phyloP scores from a whole-genome alignment of 371 early-diverging fungal genomes.

The Gilbertella persicaria region DNA sequence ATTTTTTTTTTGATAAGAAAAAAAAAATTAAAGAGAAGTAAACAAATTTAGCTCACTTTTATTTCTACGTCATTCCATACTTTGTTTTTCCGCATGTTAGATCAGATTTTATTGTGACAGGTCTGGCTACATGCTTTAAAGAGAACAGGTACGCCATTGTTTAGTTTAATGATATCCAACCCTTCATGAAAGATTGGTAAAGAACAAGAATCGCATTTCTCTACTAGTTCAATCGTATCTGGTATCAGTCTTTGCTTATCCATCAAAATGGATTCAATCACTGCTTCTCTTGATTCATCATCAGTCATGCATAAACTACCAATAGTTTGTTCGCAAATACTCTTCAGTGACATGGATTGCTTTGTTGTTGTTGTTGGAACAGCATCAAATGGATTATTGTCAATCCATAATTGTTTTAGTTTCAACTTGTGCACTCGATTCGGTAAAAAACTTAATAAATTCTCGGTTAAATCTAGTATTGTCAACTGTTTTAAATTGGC shows the following conservation, averaged over 20 bases:
- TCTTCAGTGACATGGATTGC: constrained; percentile 7
- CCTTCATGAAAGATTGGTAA: not conserved
- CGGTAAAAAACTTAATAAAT: constrained; percentile 54
- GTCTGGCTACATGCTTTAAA: constrained; percentile 18
- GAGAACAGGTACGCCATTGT: not conserved
- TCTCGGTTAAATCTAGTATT: constrained; percentile 61
- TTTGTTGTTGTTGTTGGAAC: not conserved
- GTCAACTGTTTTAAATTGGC: constrained; percentile 38
- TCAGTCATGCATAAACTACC: constrained; percentile 13
- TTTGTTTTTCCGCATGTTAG: too few species aligned
- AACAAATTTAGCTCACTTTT: too few species aligned
- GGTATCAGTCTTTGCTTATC: not conserved
- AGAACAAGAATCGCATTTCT: constrained; percentile 1
- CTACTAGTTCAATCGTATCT: not conserved
- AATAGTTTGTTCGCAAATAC: constrained; percentile 21
- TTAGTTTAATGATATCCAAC: not conserved
- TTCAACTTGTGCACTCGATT: constrained; percentile 33
- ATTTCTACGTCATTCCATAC: too few species aligned
- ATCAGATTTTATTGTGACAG: too few species aligned
- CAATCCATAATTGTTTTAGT: constrained; percentile 33
- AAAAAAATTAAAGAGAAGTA: too few species aligned
- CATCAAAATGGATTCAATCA: not conserved
- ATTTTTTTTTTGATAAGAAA: too few species aligned
- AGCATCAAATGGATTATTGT: constrained; percentile 43
- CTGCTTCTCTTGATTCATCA: constrained; percentile 4